Evolutionary conservation across 83 land plant species (phyloP), one percentile per base, ranked within the genome.

Genomic region (Diphasiastrum complanatum): DNA sequence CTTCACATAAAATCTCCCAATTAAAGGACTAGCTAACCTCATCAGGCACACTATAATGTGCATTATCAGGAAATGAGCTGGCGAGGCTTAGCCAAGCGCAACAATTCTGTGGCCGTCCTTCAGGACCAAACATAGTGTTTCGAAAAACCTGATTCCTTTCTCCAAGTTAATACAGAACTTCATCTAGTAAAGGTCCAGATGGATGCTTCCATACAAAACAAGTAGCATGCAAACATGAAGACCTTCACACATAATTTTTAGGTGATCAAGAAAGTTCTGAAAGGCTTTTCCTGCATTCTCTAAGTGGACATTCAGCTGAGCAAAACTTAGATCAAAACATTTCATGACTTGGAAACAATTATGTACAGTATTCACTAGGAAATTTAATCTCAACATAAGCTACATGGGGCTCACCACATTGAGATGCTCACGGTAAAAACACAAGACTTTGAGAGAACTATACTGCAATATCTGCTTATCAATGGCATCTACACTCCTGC

Each of bases 101-200:
- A 48, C 99, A 95, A 70, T 95, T 97, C 45, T 95, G 97, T 45
- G 99, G 99, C 58, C 99, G 81, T 19, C 99, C 99, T 75, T 95
- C 99, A 29, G 99, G 99, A 37, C 97, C 99, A 83, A 85, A 95
- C 99, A 95, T 95, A 6, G 99, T 95, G 70, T 95, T 89, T 51
- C 99, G 78, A 57, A 95, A 95, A 26, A 86, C 99, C 99, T 93
- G 73, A 37, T n/a, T n/a, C n/a, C n/a, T n/a, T n/a, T n/a, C n/a
- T n/a, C n/a, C n/a, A n/a, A n/a, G n/a, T n/a, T n/a, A n/a, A n/a
- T n/a, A n/a, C n/a, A n/a, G n/a, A n/a, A n/a, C n/a, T n/a, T n/a
- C n/a, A n/a, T n/a, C n/a, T n/a, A n/a, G n/a, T n/a, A n/a, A n/a
- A n/a, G n/a, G n/a, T n/a, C n/a, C n/a, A n/a, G n/a, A n/a, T n/a